Evolutionary conservation across 2,329 filamentous ascomycete species (phyloP).

Genomic region (Colletotrichum horii): DNA sequence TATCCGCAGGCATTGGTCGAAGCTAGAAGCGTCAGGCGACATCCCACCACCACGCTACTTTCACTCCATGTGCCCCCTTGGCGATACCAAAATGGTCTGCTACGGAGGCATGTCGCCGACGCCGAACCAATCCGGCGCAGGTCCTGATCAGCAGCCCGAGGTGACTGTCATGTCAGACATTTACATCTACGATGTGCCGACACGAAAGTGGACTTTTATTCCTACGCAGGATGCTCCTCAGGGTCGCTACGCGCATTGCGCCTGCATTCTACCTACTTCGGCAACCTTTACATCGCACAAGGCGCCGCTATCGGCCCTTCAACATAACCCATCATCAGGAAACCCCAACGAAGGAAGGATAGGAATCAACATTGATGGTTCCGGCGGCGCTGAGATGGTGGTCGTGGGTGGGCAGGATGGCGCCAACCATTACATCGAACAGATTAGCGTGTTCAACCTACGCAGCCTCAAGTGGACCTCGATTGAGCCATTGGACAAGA

Average conservation of each 20-base stretch:
- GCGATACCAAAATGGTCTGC: conserved; percentile 95
- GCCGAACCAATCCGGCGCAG: conserved; percentile 49
- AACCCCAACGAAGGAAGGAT: conserved; percentile 88
- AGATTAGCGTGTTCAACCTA: conserved; percentile 97
- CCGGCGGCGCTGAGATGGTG: conserved; percentile 94
- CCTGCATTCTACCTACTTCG: conserved; percentile 87
- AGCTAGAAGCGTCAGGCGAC: conserved; percentile 83
- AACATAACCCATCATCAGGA: conserved; percentile 84
- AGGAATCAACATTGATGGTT: conserved; percentile 87
- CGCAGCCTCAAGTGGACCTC: conserved; percentile 95
- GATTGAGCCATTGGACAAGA: conserved; percentile 84
- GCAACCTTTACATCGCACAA: conserved; percentile 85
- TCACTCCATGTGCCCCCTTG: conserved; percentile 91
- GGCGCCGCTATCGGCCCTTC: conserved; percentile 84
- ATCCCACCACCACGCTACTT: conserved; percentile 93
- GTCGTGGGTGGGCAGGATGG: conserved; percentile 96
- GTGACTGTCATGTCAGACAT: conserved; percentile 98
- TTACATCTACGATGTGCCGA: conserved; percentile 88
- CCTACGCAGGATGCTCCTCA: conserved; percentile 83
- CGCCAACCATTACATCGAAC: conserved; percentile 98
- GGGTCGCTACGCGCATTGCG: conserved; percentile 95
- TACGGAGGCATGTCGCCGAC: conserved; percentile 97
- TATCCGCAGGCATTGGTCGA: conserved; percentile 90
- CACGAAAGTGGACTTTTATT: conserved; percentile 84
- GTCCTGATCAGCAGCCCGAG: conserved; percentile 76